Base-by-base conservation (phyloP, 345 rosid species). In the Lenwebbia sp. region DNA sequence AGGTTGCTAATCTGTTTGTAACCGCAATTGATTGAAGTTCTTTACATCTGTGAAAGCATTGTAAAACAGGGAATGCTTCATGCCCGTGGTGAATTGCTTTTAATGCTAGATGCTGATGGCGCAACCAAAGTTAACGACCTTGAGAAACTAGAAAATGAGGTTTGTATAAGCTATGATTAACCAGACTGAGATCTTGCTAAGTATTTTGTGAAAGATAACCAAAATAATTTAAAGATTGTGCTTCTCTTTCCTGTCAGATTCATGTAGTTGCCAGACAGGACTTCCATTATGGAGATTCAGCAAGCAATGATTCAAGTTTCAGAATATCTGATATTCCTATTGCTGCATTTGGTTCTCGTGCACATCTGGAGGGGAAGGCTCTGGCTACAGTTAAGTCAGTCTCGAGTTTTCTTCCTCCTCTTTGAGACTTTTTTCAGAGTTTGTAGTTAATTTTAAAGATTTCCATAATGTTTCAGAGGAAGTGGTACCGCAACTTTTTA, bases 41-140 rank as follows among this genome's bases (percentile, higher is more conserved):
- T 90, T 94, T 91, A 91, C 92, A 84, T 90, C 47, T 92, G 89
- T 85, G 98, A 92, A 96, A 94, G 96, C 98, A 91, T 91, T 94
- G 93, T 90, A 89, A 90, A 95, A 93, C 95, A 97, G 99, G 99
- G 99, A 88, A 97, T 97, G 99, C 95, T 97, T 90, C 98, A 97
- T 94, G 93, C 98, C 33, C 99, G 98, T 88, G 99, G 99, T 86
- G 97, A 96, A 89, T 87, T 97, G 84, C 98, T 97, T 89, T 90
- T 97, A 83, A 97, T 97, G 99, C 91, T 97, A 89, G 99, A 97
- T 93, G 99, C 99, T 83, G 99, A 97, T 92, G 99, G 99, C 23
- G 99, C 99, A n/a, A 97, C 99, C 85, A 93, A 96, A 94, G 93
- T 96, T 85, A 90, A 91, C 51, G 99, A 96, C 91, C 90, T 97